These are phyloP conservation scores for Royoungia palumana DNA, from an alignment of 768 basidiomycete genomes.

Conservation along the genomic window DNA sequence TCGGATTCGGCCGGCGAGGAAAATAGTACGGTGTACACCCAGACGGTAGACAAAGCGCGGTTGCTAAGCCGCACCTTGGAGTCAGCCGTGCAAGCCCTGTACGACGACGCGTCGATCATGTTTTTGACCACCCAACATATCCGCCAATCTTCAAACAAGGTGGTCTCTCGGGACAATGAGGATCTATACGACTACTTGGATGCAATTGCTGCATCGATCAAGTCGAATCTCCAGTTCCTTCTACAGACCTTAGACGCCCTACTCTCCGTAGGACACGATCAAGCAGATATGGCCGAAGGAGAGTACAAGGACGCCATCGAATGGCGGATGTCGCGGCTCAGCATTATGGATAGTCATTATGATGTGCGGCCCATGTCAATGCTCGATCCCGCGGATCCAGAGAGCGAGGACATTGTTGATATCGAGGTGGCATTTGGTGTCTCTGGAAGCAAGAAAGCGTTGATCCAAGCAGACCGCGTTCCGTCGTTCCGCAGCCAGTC, in stretches of 20 bases:
- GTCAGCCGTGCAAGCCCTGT: slow-evolving; percentile 63
- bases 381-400: slow-evolving; percentile 38
- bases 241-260: slow-evolving; percentile 61
- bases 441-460: slow-evolving; percentile 33
- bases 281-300: slow-evolving; percentile 63
- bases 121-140: slow-evolving; percentile 54
- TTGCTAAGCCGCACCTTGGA: slow-evolving; percentile 68
- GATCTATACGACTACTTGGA: slow-evolving; percentile 43
- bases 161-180: slow-evolving; percentile 15
- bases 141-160: slow-evolving; percentile 11
- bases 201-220: slow-evolving; percentile 48
- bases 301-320: slow-evolving; percentile 76
- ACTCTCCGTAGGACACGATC: slow-evolving; percentile 62
- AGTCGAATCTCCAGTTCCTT: slow-evolving; percentile 53
- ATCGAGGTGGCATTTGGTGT: slow-evolving; percentile 50
- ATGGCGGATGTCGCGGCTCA: slow-evolving; percentile 71
- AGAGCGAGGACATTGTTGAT: slow-evolving; percentile 54
- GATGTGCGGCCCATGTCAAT: slow-evolving; percentile 41
- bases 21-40: slow-evolving; percentile 51
- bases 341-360: slow-evolving; percentile 52
- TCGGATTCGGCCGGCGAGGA: slow-evolving; percentile 42
- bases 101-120: slow-evolving; percentile 64
- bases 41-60: slow-evolving; percentile 68
- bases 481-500: slow-evolving; percentile 33
- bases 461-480: slow-evolving; percentile 17